Evolutionary conservation across 768 basidiomycete species (phyloP).

Genomic region (Paxillus ammoniavirescens): DNA sequence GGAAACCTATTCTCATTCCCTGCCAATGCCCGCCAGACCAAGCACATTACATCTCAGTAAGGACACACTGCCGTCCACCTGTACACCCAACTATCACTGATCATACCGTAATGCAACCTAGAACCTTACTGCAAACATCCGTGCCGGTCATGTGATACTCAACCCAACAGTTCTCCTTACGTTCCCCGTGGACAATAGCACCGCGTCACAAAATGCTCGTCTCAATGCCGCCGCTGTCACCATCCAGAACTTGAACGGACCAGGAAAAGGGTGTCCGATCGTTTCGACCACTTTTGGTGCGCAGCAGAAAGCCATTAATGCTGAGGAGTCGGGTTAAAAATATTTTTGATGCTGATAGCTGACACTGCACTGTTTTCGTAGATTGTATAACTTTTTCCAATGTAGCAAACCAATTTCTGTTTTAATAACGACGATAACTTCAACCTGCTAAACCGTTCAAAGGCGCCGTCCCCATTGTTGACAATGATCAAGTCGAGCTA

Average conservation of each 20-base stretch:
- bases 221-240: conserved; percentile 60
- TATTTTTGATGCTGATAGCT: background rate
- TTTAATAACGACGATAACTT: background rate
- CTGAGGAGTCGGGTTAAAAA: conserved; percentile 9
- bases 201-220: conserved; percentile 42
- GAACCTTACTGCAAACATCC: conserved; percentile 40
- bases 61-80: background rate
- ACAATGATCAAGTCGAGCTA: no score
- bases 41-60: conserved; percentile 25
- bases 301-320: conserved; percentile 23
- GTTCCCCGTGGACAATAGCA: conserved; percentile 45
- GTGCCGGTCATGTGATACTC: conserved; percentile 39
- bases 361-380: background rate
- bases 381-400: background rate
- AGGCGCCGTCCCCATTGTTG: background rate
- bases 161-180: conserved; percentile 38
- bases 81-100: background rate
- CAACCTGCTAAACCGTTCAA: background rate
- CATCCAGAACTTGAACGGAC: conserved; percentile 67
- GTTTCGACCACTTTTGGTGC: conserved; percentile 60
- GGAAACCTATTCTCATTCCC: conserved; percentile 33
- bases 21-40: conserved; percentile 35
- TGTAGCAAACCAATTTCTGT: background rate
- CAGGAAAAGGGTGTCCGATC: conserved; percentile 66
- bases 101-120: conserved; percentile 1